phyloP scores from a whole-genome alignment of 208 protist genomes.

The Leishmania arabica region DNA sequence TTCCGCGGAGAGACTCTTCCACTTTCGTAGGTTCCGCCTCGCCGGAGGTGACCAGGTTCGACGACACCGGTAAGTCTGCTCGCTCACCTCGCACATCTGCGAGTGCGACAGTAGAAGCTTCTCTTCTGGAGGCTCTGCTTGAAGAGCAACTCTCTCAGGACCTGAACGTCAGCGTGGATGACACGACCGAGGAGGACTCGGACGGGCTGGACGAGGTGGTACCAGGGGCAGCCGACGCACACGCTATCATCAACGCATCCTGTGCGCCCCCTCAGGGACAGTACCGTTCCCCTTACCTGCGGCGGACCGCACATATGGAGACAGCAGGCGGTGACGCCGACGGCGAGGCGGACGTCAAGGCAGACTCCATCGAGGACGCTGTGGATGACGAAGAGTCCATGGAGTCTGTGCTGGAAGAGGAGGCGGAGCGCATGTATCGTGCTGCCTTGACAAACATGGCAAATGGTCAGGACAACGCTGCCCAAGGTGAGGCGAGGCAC shows the following conservation, averaged over 20 bases:
- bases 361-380: not conserved
- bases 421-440: slow-evolving; percentile 23
- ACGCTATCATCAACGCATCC: not conserved
- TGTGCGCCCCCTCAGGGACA: not conserved
- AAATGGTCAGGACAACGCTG: not conserved
- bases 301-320: not conserved
- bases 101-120: not conserved
- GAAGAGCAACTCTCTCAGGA: not conserved
- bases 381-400: slow-evolving; percentile 20
- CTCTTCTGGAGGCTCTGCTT: slow-evolving; percentile 1
- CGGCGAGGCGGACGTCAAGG: not conserved
- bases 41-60: not conserved
- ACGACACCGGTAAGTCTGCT: not conserved
- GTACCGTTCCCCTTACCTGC: not conserved
- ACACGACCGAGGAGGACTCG: not conserved
- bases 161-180: not conserved
- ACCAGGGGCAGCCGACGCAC: not conserved
- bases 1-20: too few relatives aligned
- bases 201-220: not conserved
- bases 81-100: not conserved
- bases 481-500: not conserved
- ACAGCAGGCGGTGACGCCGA: not conserved
- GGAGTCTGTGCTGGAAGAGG: slow-evolving; percentile 28
- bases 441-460: slow-evolving; percentile 18
- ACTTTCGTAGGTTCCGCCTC: not conserved